Evolutionary conservation across 192 early-diverging fungal species (phyloP), one percentile per base, ranked within the genome.

Genomic region (Dimargaris verticillata): DNA sequence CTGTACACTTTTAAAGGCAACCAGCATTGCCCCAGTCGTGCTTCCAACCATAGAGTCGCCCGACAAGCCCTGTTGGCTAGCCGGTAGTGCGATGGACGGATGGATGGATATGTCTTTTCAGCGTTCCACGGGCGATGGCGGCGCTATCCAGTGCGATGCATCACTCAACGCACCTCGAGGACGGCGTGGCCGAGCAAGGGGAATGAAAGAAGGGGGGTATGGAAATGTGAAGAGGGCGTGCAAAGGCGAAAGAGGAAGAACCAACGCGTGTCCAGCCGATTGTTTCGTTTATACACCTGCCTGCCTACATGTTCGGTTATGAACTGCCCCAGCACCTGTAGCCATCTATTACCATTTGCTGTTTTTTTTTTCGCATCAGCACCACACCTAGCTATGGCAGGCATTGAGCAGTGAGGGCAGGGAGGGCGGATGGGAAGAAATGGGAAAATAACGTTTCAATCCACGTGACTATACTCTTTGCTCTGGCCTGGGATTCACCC

Each of bases 171-270:
- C 5, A 49, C 18, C 47, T 49, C 47, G 47, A 49, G 10, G 22
- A 24, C 22, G 47, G 22, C 47, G 17, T 20, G 47, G 17, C 22
- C 22, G 47, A 24, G 26, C 49, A 20, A 25, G 22, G 20, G 49
- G 20, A 51, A 51, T 51, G 26, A 51, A 51, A 49, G 26, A 51
- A 51, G 49, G 49, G 17, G 22, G 49, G 26, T 26, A 26, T 51
- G 49, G 20, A 20, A 51, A 51, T 38, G 33, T 38, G 49, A 18
- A 26, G 49, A 51, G 26, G 26, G 20, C n/a, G 49, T 25, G 49
- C 22, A 26, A 51, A 51, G 49, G 49, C 49, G 49, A 51, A 51
- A 51, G 49, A 51, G 49, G 26, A 51, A 51, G 49, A 51, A 51
- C 49, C n/a, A 51, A 38, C 33, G 33, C 33, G 33, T 38, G 33